Percentiles rank a stretch among this genome's conserved stretches.
Conservation (phyloP, 2,329 filamentous ascomycete genomes). For the Exserohilum rostratum region DNA sequence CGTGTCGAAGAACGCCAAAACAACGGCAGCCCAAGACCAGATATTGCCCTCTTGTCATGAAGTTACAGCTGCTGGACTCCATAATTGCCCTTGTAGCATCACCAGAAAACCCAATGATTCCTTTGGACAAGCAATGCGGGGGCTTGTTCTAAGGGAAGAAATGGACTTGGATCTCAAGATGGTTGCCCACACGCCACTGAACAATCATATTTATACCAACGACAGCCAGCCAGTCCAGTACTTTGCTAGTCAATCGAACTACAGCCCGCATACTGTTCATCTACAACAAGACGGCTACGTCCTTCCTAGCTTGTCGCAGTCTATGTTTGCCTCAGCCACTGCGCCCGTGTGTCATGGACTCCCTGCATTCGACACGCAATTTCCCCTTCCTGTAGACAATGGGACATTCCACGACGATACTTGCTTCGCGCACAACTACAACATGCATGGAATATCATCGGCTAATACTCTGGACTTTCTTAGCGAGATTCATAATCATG, state of each 20-base stretch:
- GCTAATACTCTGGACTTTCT: constrained; percentile 9
- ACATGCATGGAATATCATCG: constrained; percentile 1
- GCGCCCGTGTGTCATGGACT: constrained; percentile 12
- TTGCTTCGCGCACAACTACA: constrained; percentile 6
- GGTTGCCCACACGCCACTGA: constrained; percentile 1
- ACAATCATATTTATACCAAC: not conserved
- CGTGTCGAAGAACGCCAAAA: not conserved
- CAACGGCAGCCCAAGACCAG: not conserved
- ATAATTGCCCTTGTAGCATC: not conserved
- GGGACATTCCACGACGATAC: constrained; percentile 3
- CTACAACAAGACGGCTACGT: not conserved
- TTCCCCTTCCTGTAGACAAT: constrained; percentile 2
- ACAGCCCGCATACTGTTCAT: constrained; percentile 8
- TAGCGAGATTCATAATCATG: constrained; percentile 15
- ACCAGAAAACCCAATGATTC: constrained; percentile 5
- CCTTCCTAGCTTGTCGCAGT: constrained; percentile 5
- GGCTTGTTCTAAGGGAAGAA: constrained; percentile 7
- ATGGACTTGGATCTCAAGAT: constrained; percentile 20
- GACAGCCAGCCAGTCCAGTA: constrained; percentile 14
- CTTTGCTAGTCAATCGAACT: constrained; percentile 1
- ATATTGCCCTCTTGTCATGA: not conserved
- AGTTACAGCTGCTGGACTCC: not conserved
- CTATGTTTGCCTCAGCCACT: not conserved
- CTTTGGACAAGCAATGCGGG: constrained; percentile 16
- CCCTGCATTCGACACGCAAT: constrained; percentile 10